Percentiles rank a stretch among this genome's conserved stretches.
These are phyloP conservation scores for Fusarium fracticaudum DNA, from an alignment of 2,329 filamentous ascomycete genomes.

Conservation along the genomic window DNA sequence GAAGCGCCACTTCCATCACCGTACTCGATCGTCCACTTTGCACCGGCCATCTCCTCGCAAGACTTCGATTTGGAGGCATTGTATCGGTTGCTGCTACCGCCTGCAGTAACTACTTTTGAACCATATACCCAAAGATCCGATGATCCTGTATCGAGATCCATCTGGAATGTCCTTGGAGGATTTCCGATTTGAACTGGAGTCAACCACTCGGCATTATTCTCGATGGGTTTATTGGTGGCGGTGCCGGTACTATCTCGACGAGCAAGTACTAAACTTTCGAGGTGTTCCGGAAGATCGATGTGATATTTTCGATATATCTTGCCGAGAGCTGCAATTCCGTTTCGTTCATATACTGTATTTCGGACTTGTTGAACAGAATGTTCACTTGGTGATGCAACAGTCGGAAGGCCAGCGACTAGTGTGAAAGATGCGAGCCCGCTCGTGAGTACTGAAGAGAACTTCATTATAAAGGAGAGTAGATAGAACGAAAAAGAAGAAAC, in stretches of 20 bases:
- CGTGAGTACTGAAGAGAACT: constrained; percentile 12
- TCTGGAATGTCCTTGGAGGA: constrained; percentile 53
- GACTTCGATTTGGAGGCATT: constrained; percentile 51
- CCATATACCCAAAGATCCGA: constrained; percentile 61
- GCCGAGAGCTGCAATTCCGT: constrained; percentile 47
- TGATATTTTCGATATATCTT: constrained; percentile 52
- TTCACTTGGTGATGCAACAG: not conserved
- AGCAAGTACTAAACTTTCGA: constrained; percentile 32
- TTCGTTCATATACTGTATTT: constrained; percentile 48
- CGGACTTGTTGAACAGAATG: constrained; percentile 49
- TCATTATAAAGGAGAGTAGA: constrained; percentile 30
- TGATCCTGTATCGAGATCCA: constrained; percentile 59
- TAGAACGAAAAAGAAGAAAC: not conserved
- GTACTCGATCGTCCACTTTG: constrained; percentile 55
- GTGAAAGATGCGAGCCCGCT: constrained; percentile 16
- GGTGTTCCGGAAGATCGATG: constrained; percentile 42
- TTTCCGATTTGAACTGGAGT: constrained; percentile 54
- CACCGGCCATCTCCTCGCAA: constrained; percentile 48
- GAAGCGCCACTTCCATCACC: constrained; percentile 56
- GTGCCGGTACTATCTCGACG: constrained; percentile 44
- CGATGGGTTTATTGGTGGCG: constrained; percentile 42
- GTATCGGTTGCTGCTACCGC: constrained; percentile 51
- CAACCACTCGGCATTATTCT: constrained; percentile 51
- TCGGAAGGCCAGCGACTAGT: constrained; percentile 21
- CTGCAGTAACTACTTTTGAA: constrained; percentile 52